Evolutionary conservation across 2,329 filamentous ascomycete species (phyloP), one percentile per base, ranked within the genome.

Genomic region (Sarocladium strictum): DNA sequence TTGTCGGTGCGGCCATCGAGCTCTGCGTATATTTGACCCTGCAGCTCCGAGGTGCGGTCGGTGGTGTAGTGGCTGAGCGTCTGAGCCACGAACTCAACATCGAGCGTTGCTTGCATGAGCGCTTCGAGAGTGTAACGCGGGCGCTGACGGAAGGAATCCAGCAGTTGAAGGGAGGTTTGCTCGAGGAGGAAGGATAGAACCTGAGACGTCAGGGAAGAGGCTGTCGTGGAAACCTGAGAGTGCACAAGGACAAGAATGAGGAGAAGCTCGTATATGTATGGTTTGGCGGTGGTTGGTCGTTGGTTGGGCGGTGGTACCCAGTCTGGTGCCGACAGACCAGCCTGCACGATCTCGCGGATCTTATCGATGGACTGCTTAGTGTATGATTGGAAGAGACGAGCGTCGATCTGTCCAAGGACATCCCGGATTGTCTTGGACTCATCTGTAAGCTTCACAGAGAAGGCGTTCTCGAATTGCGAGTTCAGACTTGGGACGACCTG

Each of bases 41-140:
- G 94, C 14, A 89, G 79, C 66, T 92, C 84, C 7, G 84, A 85
- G 2, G 91, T 90, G 52, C 84, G 80, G 55, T 96, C 88, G 0
- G 90, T 94, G 0, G 90, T 94, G 69, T 95, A 99, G 61, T 92
- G 86, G 57, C 83, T 89, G 32, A 99, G 79, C 4, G 93, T 97
- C 74, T 99, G 94, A 1, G 92, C 90, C 55, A 97, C 86, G 66
- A 99, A 97, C 70, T 99, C 94, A 1, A 97, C 92, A 65, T 99
- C 94, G 1, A 99, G 82, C 0, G 94, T 99, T 1, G 95, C 95
- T 72, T 99, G 95, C 86, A 97, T 96, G 52, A 99, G 81, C 6
- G 89, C 86, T 4, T 87, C 78, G 0, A 99, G 83, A 1, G 84
- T 80, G 71, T 94, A 97, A 19, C 76, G 76, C 3, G 77, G 69